Evolutionary conservation across 768 basidiomycete species (phyloP).

Genomic region (Hygrophoropsis aurantiaca): DNA sequence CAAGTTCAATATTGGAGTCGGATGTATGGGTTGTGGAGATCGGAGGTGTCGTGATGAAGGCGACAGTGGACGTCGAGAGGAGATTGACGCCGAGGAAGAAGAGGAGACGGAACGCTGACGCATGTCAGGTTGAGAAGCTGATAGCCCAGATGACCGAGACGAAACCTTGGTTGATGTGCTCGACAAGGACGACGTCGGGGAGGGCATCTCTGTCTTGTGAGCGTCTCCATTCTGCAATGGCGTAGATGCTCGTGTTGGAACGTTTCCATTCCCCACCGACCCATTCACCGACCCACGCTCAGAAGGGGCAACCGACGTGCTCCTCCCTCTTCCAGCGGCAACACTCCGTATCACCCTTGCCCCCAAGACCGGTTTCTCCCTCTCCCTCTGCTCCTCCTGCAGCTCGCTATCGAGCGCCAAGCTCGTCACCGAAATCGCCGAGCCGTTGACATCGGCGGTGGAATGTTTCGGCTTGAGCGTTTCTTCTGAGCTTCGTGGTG

Average conservation of each 20-base stretch:
- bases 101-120: slow-evolving; percentile 10
- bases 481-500: slow-evolving; percentile 60
- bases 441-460: slow-evolving; percentile 41
- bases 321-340: slow-evolving; percentile 45
- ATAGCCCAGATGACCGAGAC: slow-evolving; percentile 14
- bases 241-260: background rate
- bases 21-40: slow-evolving; percentile 11
- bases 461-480: slow-evolving; percentile 54
- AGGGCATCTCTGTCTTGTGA: slow-evolving; percentile 18
- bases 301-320: slow-evolving; percentile 33
- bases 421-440: slow-evolving; percentile 46
- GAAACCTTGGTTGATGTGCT: slow-evolving; percentile 5
- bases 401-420: slow-evolving; percentile 24
- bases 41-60: slow-evolving; percentile 10
- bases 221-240: slow-evolving; percentile 12
- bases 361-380: slow-evolving; percentile 29
- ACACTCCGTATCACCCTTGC: slow-evolving; percentile 59
- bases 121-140: slow-evolving; percentile 26
- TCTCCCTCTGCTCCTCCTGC: slow-evolving; percentile 12
- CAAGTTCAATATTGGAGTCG: slow-evolving; percentile 18
- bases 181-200: slow-evolving; percentile 10
- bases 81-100: slow-evolving; percentile 1
- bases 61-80: slow-evolving; percentile 8
- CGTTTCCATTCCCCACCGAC: slow-evolving; percentile 1
- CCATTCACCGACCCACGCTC: slow-evolving; percentile 23